Conservation (phyloP, 129 eudicot species). For the Tagetes patula region DNA sequence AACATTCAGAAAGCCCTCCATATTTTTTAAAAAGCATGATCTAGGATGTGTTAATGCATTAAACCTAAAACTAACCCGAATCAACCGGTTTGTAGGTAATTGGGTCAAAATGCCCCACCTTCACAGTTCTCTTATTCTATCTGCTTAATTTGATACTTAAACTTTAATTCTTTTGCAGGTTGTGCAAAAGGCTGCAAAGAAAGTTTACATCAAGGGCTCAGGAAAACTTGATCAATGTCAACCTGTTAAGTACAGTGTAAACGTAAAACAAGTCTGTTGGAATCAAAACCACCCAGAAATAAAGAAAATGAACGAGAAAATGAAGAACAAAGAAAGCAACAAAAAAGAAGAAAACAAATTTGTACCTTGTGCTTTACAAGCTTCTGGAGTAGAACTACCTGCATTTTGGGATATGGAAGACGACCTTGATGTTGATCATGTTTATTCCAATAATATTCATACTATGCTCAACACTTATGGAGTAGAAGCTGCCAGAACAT, state of each 20-base stretch:
- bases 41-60: not conserved
- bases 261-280: constrained; percentile 71
- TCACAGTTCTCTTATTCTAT: not conserved
- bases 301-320: constrained; percentile 25
- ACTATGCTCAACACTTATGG: constrained; percentile 72
- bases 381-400: constrained; percentile 67
- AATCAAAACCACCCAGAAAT: constrained; percentile 36
- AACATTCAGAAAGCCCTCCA: not conserved
- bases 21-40: not conserved
- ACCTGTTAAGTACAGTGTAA: constrained; percentile 54
- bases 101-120: not conserved
- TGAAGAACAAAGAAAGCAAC: constrained; percentile 9
- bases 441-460: constrained; percentile 67
- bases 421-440: constrained; percentile 56
- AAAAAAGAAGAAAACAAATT: constrained; percentile 20
- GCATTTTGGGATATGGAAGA: constrained; percentile 91
- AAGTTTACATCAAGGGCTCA: constrained; percentile 58
- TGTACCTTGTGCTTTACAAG: constrained; percentile 65
- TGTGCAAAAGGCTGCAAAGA: constrained; percentile 74
- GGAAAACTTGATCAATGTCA: constrained; percentile 79
- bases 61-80: not conserved
- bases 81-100: not conserved
- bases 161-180: constrained; percentile 40
- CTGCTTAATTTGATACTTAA: not conserved
- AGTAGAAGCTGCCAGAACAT: constrained; percentile 80